Evolutionary conservation across 371 early-diverging fungal species (phyloP).

Genomic region (Globomyces sp.): DNA sequence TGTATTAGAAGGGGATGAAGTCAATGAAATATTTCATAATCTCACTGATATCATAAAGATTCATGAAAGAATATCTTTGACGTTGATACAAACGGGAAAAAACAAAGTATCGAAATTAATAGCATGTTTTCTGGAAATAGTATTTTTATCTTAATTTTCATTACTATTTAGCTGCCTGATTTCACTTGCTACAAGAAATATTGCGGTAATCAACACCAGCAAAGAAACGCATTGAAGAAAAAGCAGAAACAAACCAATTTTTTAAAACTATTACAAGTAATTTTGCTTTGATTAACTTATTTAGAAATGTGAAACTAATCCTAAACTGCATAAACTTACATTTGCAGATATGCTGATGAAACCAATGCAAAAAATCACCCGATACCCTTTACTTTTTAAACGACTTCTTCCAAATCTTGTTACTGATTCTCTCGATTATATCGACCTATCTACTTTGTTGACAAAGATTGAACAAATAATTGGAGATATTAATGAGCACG

Average conservation of each 20-base stretch:
- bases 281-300: conserved; percentile 3
- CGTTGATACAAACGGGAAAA: not conserved
- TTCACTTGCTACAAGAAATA: conserved; percentile 32
- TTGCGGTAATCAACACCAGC: conserved; percentile 42
- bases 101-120: conserved; percentile 5
- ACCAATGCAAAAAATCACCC: conserved; percentile 52
- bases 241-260: conserved; percentile 22
- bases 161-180: conserved; percentile 19
- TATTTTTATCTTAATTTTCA: not conserved
- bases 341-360: conserved; percentile 48
- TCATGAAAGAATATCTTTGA: conserved; percentile 27
- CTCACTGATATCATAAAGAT: conserved; percentile 28
- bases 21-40: conserved; percentile 34
- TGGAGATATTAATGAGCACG: conserved; percentile 37
- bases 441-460: conserved; percentile 32
- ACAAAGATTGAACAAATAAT: conserved; percentile 35
- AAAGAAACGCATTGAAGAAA: conserved; percentile 25
- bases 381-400: conserved; percentile 48
- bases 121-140: conserved; percentile 8
- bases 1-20: conserved; percentile 9
- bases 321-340: conserved; percentile 41
- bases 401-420: conserved; percentile 29
- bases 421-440: conserved; percentile 20
- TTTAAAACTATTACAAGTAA: conserved; percentile 22
- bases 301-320: conserved; percentile 41